Conservation (phyloP, 495 filamentous ascomycete genomes). For the Penicillium manginii region DNA sequence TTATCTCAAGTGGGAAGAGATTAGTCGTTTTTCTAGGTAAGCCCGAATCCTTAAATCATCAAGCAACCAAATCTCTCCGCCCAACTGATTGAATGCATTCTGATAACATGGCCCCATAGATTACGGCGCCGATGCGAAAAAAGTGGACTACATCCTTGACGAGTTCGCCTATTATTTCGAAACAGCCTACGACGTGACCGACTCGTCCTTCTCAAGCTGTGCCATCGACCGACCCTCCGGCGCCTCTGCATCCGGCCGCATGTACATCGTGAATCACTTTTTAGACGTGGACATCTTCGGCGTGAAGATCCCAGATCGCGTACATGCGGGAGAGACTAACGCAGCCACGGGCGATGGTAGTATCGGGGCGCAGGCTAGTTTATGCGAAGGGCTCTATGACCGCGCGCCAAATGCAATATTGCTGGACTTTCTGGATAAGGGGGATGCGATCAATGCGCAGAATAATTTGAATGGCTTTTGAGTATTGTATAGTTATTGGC, state of each 20-base stretch:
- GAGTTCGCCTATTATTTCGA: conserved; percentile 77
- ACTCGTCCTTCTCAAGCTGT: conserved; percentile 55
- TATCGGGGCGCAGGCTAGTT: conserved; percentile 58
- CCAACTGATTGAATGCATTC: not conserved
- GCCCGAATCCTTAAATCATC: conserved; percentile 3
- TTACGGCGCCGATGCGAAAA: conserved; percentile 49
- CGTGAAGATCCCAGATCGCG: conserved; percentile 59
- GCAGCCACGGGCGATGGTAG: conserved; percentile 53
- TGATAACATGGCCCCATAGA: conserved; percentile 28
- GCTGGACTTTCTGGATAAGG: conserved; percentile 70
- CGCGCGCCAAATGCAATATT: conserved; percentile 62
- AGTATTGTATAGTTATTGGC: not conserved
- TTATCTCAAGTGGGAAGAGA: conserved; percentile 63
- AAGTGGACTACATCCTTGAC: conserved; percentile 64
- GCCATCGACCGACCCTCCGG: conserved; percentile 62
- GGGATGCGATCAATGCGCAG: conserved; percentile 60
- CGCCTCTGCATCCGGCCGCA: conserved; percentile 48
- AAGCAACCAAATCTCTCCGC: not conserved
- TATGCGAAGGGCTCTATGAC: conserved; percentile 58
- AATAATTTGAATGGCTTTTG: conserved; percentile 61
- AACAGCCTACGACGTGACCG: conserved; percentile 65
- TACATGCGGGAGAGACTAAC: conserved; percentile 60
- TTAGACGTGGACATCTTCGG: conserved; percentile 47
- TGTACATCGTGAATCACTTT: conserved; percentile 60
- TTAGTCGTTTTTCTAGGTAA: conserved; percentile 65